phyloP scores from a whole-genome alignment of 2,329 filamentous ascomycete species.

The Ophiostoma novo-ulmi region DNA sequence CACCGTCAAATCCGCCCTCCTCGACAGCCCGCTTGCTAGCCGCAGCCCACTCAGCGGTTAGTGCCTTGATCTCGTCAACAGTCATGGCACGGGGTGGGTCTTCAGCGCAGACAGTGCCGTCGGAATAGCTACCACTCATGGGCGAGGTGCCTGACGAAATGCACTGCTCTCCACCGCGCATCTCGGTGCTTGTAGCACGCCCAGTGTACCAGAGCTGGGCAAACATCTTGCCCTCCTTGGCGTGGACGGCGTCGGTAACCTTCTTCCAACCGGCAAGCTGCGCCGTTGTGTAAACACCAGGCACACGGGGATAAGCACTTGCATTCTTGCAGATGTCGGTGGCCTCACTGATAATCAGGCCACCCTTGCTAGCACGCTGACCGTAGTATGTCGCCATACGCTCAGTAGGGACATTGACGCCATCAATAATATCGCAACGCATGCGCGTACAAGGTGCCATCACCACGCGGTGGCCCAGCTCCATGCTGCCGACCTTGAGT shows the following conservation, averaged over 20 bases:
- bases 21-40: constrained; percentile 47
- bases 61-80: constrained; percentile 55
- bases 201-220: constrained; percentile 49
- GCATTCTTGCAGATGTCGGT: constrained; percentile 39
- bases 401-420: constrained; percentile 29
- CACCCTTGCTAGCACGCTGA: constrained; percentile 41
- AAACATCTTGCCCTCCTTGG: constrained; percentile 24
- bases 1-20: constrained; percentile 43
- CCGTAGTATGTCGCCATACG: constrained; percentile 42
- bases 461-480: constrained; percentile 46
- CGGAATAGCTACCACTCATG: constrained; percentile 35
- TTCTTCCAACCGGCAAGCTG: constrained; percentile 26
- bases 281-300: constrained; percentile 22
- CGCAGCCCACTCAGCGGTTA: constrained; percentile 53
- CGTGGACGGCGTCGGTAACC: constrained; percentile 27
- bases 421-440: constrained; percentile 46
- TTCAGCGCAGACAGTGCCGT: constrained; percentile 10
- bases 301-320: constrained; percentile 21
- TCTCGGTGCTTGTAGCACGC: constrained; percentile 36
- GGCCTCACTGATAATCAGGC: constrained; percentile 43
- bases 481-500: constrained; percentile 40
- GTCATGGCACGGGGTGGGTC: constrained; percentile 57
- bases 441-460: constrained; percentile 43
- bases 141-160: constrained; percentile 38
- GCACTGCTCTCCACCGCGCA: constrained; percentile 36